These are phyloP conservation scores for Plectosphaerella sp. DNA, from an alignment of 2,329 filamentous ascomycete genomes.

Conservation along the genomic window DNA sequence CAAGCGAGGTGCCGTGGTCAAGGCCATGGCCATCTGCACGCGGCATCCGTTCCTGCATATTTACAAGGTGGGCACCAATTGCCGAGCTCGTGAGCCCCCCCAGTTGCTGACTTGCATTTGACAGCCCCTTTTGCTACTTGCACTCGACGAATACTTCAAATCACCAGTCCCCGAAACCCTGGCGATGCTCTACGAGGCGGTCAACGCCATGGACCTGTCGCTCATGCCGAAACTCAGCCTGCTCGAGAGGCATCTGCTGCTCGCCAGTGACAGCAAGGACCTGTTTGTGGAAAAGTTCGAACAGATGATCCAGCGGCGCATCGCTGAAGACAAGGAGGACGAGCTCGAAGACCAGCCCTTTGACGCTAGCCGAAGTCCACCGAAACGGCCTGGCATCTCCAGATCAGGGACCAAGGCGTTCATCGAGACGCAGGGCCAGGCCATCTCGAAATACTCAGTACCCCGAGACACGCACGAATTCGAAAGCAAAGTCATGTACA, in stretches of 20 bases:
- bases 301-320: constrained; percentile 81
- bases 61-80: constrained; percentile 67
- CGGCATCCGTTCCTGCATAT: constrained; percentile 97
- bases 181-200: constrained; percentile 80
- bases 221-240: constrained; percentile 82
- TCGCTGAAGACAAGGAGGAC: constrained; percentile 57
- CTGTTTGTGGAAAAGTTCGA: constrained; percentile 98
- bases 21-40: constrained; percentile 98
- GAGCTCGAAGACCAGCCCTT: constrained; percentile 35
- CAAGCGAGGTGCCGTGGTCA: constrained; percentile 90
- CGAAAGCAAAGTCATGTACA: constrained; percentile 92
- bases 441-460: constrained; percentile 62
- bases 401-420: constrained; percentile 60
- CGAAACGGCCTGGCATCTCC: constrained; percentile 44
- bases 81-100: not conserved
- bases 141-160: constrained; percentile 96
- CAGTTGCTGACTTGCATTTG: not conserved
- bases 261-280: constrained; percentile 89
- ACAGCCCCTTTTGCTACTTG: constrained; percentile 81
- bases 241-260: constrained; percentile 80
- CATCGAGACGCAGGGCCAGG: constrained; percentile 46
- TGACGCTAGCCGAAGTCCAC: constrained; percentile 44
- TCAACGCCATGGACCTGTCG: constrained; percentile 96
- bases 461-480: constrained; percentile 97
- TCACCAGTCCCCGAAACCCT: constrained; percentile 84